Evolutionary conservation across 2,329 filamentous ascomycete genomes (phyloP).

Genomic region (Ampelomyces quisqualis): DNA sequence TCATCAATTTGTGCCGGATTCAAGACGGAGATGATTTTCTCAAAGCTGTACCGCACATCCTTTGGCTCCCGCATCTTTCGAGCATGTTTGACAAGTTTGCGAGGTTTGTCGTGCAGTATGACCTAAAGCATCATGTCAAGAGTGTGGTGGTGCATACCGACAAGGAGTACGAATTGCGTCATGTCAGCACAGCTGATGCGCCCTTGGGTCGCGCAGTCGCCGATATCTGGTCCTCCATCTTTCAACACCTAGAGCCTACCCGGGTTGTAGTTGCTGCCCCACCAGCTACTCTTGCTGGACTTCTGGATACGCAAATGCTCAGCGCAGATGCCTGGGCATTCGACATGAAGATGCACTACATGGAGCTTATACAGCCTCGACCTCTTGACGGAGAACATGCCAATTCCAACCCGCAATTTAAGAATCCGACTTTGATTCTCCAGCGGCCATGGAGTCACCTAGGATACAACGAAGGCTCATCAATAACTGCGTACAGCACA

Average conservation of each 20-base stretch:
- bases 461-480: slow-evolving; percentile 73
- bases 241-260: slow-evolving; percentile 30
- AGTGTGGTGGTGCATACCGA: slow-evolving; percentile 52
- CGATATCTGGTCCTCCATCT: slow-evolving; percentile 36
- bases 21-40: slow-evolving; percentile 36
- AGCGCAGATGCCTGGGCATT: slow-evolving; percentile 64
- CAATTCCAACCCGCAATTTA: slow-evolving; percentile 16
- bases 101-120: slow-evolving; percentile 21
- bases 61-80: slow-evolving; percentile 39
- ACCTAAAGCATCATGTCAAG: slow-evolving; percentile 44
- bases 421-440: slow-evolving; percentile 51
- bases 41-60: slow-evolving; percentile 21
- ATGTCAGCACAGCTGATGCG: slow-evolving; percentile 28
- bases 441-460: slow-evolving; percentile 66
- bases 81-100: slow-evolving; percentile 22
- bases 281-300: slow-evolving; percentile 61
- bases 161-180: slow-evolving; percentile 41
- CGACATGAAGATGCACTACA: slow-evolving; percentile 61
- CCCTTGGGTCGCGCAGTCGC: slow-evolving; percentile 54
- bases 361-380: slow-evolving; percentile 47
- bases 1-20: slow-evolving; percentile 36
- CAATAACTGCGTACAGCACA: slow-evolving; percentile 67
- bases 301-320: slow-evolving; percentile 60
- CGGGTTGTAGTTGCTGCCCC: slow-evolving; percentile 53
- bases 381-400: slow-evolving; percentile 9